Percentiles rank a stretch among this genome's conserved stretches.
Conservation (phyloP, 129 eudicot species). For the Flaveria sonorensis region DNA sequence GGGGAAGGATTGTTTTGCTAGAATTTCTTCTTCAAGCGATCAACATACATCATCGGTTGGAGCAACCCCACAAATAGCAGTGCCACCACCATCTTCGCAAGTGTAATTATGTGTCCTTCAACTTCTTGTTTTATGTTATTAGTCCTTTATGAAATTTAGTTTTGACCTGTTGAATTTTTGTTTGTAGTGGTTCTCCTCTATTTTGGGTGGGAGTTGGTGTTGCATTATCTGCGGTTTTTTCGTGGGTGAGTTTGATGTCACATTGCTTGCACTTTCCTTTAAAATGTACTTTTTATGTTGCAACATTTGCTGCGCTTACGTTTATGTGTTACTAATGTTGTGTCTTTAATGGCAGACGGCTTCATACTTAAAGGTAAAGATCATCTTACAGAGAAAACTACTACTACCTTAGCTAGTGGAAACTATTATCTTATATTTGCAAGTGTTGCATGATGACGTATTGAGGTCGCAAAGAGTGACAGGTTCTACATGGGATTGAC, state of each 20-base stretch:
- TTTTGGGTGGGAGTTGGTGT: constrained; percentile 98
- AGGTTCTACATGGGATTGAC: constrained; percentile 9
- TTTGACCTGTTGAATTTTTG: constrained; percentile 12
- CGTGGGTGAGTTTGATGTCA: constrained; percentile 56
- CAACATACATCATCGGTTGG: constrained; percentile 82
- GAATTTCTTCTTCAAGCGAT: constrained; percentile 58
- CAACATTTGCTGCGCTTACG: not conserved
- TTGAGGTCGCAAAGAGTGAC: not conserved
- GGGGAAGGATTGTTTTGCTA: constrained; percentile 61
- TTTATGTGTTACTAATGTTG: constrained; percentile 19
- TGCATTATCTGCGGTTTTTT: constrained; percentile 85
- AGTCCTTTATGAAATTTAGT: not conserved
- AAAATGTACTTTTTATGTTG: not conserved
- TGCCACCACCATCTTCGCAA: constrained; percentile 77
- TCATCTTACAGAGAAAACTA: constrained; percentile 9
- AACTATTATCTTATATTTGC: constrained; percentile 17
- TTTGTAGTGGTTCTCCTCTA: constrained; percentile 80
- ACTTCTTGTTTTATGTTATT: not conserved
- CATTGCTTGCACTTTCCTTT: constrained; percentile 14
- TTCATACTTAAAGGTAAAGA: constrained; percentile 65
- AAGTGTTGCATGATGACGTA: not conserved
- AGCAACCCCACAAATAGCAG: constrained; percentile 57
- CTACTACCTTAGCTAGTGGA: constrained; percentile 18
- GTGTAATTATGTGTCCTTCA: constrained; percentile 48
- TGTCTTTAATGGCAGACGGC: constrained; percentile 58